Conservation (phyloP, 208 protist genomes). For the Trypanosoma congolense region DNA sequence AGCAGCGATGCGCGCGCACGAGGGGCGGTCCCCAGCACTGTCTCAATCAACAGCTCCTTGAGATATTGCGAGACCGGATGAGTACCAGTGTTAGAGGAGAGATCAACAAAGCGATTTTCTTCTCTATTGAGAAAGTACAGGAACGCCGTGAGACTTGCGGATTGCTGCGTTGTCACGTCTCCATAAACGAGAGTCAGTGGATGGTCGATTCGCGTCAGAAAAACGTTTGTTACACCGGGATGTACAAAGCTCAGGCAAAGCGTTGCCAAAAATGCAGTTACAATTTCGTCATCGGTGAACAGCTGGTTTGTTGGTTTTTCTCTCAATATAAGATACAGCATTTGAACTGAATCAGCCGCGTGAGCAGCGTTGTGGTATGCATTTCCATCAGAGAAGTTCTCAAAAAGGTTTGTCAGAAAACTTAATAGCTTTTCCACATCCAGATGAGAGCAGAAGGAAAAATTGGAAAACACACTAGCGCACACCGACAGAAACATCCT, state of each 20-base stretch:
- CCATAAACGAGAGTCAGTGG: conserved; percentile 69
- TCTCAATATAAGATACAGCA: conserved; percentile 74
- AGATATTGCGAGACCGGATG: conserved; percentile 30
- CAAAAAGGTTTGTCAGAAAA: conserved; percentile 58
- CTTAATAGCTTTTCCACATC: conserved; percentile 54
- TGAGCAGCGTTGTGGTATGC: conserved; percentile 79
- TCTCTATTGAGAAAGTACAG: conserved; percentile 24
- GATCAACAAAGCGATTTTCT: conserved; percentile 28
- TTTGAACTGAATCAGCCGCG: conserved; percentile 80
- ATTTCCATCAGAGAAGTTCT: conserved; percentile 53
- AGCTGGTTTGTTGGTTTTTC: conserved; percentile 62
- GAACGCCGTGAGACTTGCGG: conserved; percentile 35
- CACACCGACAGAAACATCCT: conserved; percentile 81
- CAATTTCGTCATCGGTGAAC: conserved; percentile 82
- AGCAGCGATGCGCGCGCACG: conserved; percentile 34
- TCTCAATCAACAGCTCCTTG: conserved; percentile 51
- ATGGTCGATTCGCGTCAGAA: conserved; percentile 64
- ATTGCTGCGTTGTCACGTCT: conserved; percentile 45
- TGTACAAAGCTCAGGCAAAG: conserved; percentile 76
- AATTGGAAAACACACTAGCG: conserved; percentile 79
- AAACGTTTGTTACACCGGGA: conserved; percentile 68
- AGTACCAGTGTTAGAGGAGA: conserved; percentile 13
- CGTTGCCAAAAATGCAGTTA: conserved; percentile 69
- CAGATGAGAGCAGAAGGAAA: conserved; percentile 62
- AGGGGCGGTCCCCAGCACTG: conserved; percentile 33